Conservation (phyloP, 2,329 filamentous ascomycete species). For the Penicillium hesseltinei region DNA sequence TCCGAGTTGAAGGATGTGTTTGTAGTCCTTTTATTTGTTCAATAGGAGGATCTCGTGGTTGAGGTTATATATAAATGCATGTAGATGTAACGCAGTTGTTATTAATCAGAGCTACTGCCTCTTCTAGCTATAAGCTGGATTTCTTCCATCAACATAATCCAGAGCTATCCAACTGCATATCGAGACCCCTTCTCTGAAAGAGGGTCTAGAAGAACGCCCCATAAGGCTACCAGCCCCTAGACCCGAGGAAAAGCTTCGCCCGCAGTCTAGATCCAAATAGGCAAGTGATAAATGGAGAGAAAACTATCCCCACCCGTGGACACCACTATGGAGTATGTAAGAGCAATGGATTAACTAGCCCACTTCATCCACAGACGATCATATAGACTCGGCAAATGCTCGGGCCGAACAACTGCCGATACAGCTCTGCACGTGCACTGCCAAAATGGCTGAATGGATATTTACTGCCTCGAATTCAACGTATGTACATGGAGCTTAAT, state of each 20-base stretch:
- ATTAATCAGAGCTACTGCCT: background rate
- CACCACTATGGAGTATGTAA: constrained; percentile 33
- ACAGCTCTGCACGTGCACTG: background rate
- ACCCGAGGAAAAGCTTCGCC: constrained; percentile 10
- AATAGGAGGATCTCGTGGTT: background rate
- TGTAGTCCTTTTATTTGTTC: background rate
- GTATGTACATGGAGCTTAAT: background rate
- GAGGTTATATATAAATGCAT: too few relatives aligned
- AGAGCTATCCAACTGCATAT: background rate
- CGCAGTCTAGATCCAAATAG: constrained; percentile 13
- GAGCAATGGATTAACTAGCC: constrained; percentile 71
- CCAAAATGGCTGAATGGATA: background rate
- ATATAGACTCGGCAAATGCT: constrained; percentile 52
- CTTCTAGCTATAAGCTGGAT: background rate
- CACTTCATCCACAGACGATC: constrained; percentile 66
- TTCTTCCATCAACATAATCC: background rate
- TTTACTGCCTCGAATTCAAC: background rate
- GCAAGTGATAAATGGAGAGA: constrained; percentile 18
- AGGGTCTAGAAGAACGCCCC: background rate
- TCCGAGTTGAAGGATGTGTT: background rate
- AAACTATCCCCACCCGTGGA: constrained; percentile 12
- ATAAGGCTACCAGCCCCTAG: too few relatives aligned
- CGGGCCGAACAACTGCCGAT: background rate
- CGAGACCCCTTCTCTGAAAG: background rate
- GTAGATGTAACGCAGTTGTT: too few relatives aligned